phyloP scores from a whole-genome alignment of 169 alveolate genomes.

The Blepharisma undulans region DNA sequence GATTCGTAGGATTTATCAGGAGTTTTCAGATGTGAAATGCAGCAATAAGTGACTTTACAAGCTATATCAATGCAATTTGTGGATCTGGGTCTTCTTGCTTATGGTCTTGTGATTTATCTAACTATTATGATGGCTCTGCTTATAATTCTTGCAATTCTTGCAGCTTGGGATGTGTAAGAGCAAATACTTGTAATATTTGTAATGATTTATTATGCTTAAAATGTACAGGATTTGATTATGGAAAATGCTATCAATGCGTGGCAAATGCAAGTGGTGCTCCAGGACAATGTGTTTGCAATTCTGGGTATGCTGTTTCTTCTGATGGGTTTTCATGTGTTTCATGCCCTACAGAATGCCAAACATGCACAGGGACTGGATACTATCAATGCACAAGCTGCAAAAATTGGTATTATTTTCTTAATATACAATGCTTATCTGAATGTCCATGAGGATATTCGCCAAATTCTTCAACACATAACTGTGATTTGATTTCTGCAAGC shows the following conservation, averaged over 20 bases:
- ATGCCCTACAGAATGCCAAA: too few species aligned
- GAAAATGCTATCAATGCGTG: neutral
- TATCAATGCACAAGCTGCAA: too few species aligned
- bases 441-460: constrained; percentile 12
- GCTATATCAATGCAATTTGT: neutral
- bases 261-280: neutral
- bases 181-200: neutral
- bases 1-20: neutral
- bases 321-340: neutral
- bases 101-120: neutral
- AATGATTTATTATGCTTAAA: neutral
- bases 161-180: neutral
- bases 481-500: too few species aligned
- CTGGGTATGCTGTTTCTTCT: neutral
- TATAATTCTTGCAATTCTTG: neutral
- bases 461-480: neutral
- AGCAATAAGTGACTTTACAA: neutral
- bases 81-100: neutral
- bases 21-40: neutral
- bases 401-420: neutral
- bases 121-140: neutral
- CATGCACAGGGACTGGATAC: too few species aligned
- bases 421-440: neutral
- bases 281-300: neutral
- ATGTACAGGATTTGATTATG: neutral